A percentile compares a stretch with the other conserved stretches of the same genome.
Conservation (phyloP, 2,329 filamentous ascomycete species). For the Pestalotiopsis sp. region DNA sequence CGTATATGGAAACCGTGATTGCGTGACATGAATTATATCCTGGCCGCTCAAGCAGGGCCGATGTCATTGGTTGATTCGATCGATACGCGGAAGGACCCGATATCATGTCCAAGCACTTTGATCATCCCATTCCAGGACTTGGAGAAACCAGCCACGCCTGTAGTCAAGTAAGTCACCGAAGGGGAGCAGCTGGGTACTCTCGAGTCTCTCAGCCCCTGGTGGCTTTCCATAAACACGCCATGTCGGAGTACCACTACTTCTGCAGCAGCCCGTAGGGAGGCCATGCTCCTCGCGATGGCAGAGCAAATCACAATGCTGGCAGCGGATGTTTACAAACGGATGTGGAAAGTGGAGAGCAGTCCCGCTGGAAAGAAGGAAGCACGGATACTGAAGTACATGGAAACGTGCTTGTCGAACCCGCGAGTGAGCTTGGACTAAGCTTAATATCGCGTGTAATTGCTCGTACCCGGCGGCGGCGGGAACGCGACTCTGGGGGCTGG, state of each 20-base stretch:
- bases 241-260: slow-evolving; percentile 34
- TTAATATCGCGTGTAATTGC: slow-evolving; percentile 20
- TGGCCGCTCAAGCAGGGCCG: not conserved
- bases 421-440: slow-evolving; percentile 19
- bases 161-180: not conserved
- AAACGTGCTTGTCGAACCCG: slow-evolving; percentile 11
- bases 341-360: slow-evolving; percentile 26
- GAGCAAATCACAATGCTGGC: slow-evolving; percentile 27
- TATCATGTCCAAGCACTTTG: slow-evolving; percentile 2
- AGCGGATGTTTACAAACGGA: slow-evolving; percentile 33
- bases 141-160: not conserved
- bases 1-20: slow-evolving; percentile 14
- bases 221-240: slow-evolving; percentile 29
- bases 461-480: slow-evolving; percentile 17
- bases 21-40: not conserved
- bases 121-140: not conserved
- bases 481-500: slow-evolving; percentile 7
- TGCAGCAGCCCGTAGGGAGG: slow-evolving; percentile 38
- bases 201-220: slow-evolving; percentile 39
- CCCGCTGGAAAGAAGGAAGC: slow-evolving; percentile 21
- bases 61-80: slow-evolving; percentile 12
- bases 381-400: slow-evolving; percentile 16
- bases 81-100: not conserved
- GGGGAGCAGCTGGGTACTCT: slow-evolving; percentile 25
- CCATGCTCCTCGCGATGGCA: slow-evolving; percentile 21